These are phyloP conservation scores for Rhynchosporium agropyri DNA, from an alignment of 2,329 filamentous ascomycete species.

Conservation along the genomic window DNA sequence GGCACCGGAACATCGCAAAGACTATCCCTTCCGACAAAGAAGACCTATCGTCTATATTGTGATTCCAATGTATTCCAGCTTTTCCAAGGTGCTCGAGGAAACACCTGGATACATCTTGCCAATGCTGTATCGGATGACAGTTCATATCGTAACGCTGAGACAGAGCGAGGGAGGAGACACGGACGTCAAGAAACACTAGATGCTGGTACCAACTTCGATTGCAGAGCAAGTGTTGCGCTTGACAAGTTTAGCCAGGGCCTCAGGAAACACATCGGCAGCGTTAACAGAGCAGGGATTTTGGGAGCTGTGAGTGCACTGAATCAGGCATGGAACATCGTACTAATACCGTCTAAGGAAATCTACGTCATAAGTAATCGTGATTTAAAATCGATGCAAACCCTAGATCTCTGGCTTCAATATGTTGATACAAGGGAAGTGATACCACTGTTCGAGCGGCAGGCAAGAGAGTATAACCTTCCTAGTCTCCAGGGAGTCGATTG, in stretches of 20 bases:
- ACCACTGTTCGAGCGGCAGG: slow-evolving; percentile 16
- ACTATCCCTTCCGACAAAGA: slow-evolving; percentile 12
- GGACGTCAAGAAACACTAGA: slow-evolving; percentile 18
- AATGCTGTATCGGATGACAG: slow-evolving; percentile 18
- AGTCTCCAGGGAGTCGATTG: slow-evolving; percentile 1
- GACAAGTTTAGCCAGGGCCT: slow-evolving; percentile 21
- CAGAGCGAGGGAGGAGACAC: slow-evolving; percentile 7
- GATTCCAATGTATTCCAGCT: slow-evolving; percentile 20
- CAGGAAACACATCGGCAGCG: slow-evolving; percentile 15
- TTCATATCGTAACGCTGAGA: slow-evolving; percentile 14
- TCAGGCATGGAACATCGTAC: not conserved
- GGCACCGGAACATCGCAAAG: slow-evolving; percentile 10
- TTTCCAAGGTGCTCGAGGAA: slow-evolving; percentile 15
- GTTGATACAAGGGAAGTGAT: slow-evolving; percentile 20
- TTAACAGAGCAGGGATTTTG: slow-evolving; percentile 16
- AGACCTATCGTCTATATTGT: slow-evolving; percentile 21
- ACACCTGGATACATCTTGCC: slow-evolving; percentile 16
- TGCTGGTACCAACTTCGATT: slow-evolving; percentile 14
- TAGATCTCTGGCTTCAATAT: slow-evolving; percentile 20
- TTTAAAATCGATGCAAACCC: slow-evolving; percentile 18
- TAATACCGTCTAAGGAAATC: slow-evolving; percentile 16
- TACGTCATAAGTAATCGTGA: slow-evolving; percentile 20
- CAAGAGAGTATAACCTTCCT: slow-evolving; percentile 4
- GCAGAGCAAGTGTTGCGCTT: slow-evolving; percentile 21
- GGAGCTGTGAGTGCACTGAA: slow-evolving; percentile 12